These are phyloP conservation scores for Serpula lacrymans DNA, from an alignment of 768 basidiomycete species.

Conservation along the genomic window DNA sequence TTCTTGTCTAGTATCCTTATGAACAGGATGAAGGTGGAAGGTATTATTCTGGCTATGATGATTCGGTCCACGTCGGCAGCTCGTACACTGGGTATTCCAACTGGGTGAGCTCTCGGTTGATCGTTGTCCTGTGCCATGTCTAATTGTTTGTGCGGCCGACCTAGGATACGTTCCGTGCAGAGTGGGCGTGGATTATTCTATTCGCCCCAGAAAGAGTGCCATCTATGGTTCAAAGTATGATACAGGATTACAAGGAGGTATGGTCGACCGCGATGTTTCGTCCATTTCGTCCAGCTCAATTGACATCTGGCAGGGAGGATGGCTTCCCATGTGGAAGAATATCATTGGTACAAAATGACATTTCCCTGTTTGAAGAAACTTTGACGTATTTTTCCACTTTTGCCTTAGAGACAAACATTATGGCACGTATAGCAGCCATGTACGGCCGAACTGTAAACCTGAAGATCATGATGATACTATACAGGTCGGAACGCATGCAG, in stretches of 20 bases:
- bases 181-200: constrained; percentile 76
- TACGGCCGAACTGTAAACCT: neutral
- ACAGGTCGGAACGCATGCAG: constrained; percentile 75
- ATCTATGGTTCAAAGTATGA: constrained; percentile 75
- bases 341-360: constrained; percentile 52
- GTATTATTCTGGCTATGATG: constrained; percentile 80
- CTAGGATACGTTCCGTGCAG: constrained; percentile 76
- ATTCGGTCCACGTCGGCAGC: constrained; percentile 55
- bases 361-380: neutral
- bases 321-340: constrained; percentile 93
- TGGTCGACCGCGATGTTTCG: neutral
- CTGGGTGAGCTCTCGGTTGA: constrained; percentile 46
- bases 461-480: neutral
- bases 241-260: constrained; percentile 72
- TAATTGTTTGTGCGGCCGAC: neutral
- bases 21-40: constrained; percentile 63
- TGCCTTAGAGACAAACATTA: constrained; percentile 70
- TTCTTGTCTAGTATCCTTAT: constrained; percentile 59
- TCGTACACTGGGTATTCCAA: constrained; percentile 82
- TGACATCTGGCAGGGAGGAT: constrained; percentile 49
- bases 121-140: neutral
- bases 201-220: constrained; percentile 75
- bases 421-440: constrained; percentile 48
- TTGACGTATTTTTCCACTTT: neutral
- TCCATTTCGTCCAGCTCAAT: constrained; percentile 1